Evolutionary conservation across 2,329 filamentous ascomycete species (phyloP), one percentile per base, ranked within the genome.

Genomic region (Ophiostoma populinum): DNA sequence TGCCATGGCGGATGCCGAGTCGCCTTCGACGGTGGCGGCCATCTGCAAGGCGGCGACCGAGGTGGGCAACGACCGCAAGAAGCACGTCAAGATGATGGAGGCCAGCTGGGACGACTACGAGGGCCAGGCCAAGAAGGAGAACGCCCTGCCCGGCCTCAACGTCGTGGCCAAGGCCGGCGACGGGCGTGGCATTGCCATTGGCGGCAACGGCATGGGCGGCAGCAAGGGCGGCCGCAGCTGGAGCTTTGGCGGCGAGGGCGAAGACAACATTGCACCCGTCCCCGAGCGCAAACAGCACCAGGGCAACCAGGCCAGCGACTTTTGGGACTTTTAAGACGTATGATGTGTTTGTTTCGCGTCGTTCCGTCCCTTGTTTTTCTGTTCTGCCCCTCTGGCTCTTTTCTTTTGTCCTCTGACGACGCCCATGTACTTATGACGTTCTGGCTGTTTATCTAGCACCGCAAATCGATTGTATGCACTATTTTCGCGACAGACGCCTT

Each of bases 71-170:
- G 69, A 73, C 42, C 70, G 70, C 43, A 64, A 70, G 52, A 81
- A 82, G 57, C 75, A 66, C 3, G 68, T 80, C 35, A 75, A 79
- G 55, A 76, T 71, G 63, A 78, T 83, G 72, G 69, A 79, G 46
- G 59, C 75, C 31, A 70, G 63, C 51, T 75, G 70, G 71, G 56
- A 58, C 2, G 65, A 32, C 3, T 26, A 34, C 16, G 36, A 69
- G 42, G 69, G 74, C 49, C 2, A 40, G 48, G 12, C 61, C n/a
- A 61, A 64, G 36, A 69, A 68, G 47, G 64, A 69, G 49, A 69
- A 69, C 49, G 55, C 48, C 40, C 59, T 55, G 34, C 32, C 44
- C 36, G 10, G 39, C 41, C 33, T 40, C 24, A 31, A 39, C 40
- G 33, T 39, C 21, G 10, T n/a, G 1, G 32, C 6, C 20, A 42